Conservation (phyloP, 2,329 filamentous ascomycete genomes). For the Ceratocystis eucalypticola region DNA sequence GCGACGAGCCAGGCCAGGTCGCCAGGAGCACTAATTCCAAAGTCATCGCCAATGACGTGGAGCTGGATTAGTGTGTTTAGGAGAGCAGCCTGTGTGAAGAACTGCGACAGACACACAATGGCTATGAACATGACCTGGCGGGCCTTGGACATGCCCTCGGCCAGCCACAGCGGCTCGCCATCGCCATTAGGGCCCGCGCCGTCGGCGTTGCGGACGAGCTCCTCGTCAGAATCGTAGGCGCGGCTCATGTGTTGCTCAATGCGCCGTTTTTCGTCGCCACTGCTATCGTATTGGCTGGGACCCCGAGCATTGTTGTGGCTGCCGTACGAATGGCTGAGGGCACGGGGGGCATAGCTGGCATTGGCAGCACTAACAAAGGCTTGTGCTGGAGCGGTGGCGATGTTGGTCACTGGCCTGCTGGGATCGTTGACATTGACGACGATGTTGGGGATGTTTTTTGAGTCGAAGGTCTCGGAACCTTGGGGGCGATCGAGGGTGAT, state of each 20-base stretch:
- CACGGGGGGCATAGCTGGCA: not conserved
- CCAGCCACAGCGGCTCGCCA: slow-evolving; percentile 15
- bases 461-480: not conserved
- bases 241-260: not conserved
- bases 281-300: not conserved
- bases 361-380: slow-evolving; percentile 8
- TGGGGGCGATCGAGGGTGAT: slow-evolving; percentile 10
- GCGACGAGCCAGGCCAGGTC: slow-evolving; percentile 44
- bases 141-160: slow-evolving; percentile 16
- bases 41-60: slow-evolving; percentile 26
- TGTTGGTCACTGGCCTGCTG: not conserved
- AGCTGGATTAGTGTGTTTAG: slow-evolving; percentile 33
- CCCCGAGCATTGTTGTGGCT: not conserved
- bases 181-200: not conserved
- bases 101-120: slow-evolving; percentile 34
- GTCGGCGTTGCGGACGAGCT: not conserved
- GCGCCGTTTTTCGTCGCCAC: slow-evolving; percentile 8
- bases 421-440: slow-evolving; percentile 9
- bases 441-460: slow-evolving; percentile 10
- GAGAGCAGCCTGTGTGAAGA: slow-evolving; percentile 29
- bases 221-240: slow-evolving; percentile 11
- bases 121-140: slow-evolving; percentile 30
- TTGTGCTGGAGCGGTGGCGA: slow-evolving; percentile 5
- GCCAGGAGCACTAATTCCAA: slow-evolving; percentile 31
- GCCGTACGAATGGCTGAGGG: not conserved